A percentile compares a stretch with the other conserved stretches of the same genome.
phyloP scores from a whole-genome alignment of 1,139 yeast genomes.

The Taphrina sp. region DNA sequence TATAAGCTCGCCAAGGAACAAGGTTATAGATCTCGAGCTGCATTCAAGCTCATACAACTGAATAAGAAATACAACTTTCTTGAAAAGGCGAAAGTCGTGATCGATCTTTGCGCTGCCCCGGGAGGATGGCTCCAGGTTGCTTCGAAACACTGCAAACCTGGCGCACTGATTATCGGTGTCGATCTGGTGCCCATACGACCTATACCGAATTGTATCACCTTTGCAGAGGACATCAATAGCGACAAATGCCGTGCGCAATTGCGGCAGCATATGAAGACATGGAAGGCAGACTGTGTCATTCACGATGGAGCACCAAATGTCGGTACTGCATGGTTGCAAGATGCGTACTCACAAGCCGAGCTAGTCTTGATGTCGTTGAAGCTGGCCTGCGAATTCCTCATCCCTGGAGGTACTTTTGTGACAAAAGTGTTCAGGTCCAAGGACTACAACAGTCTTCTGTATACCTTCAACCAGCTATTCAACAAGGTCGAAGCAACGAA shows the following conservation, averaged over 20 bases:
- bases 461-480: slow-evolving; percentile 95
- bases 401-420: slow-evolving; percentile 92
- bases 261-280: slow-evolving; percentile 94
- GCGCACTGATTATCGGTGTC: slow-evolving; percentile 92
- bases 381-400: slow-evolving; percentile 90
- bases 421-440: slow-evolving; percentile 96
- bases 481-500: slow-evolving; percentile 97
- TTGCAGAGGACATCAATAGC: slow-evolving; percentile 95
- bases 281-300: slow-evolving; percentile 95
- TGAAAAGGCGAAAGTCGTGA: slow-evolving; percentile 93
- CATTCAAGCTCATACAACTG: slow-evolving; percentile 90
- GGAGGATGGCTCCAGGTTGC: slow-evolving; percentile 94
- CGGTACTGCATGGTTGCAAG: slow-evolving; percentile 99
- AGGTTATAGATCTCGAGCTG: slow-evolving; percentile 98
- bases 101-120: slow-evolving; percentile 98
- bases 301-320: slow-evolving; percentile 99
- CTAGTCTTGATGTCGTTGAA: slow-evolving; percentile 88
- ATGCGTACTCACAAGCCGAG: slow-evolving; percentile 97
- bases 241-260: slow-evolving; percentile 94
- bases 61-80: slow-evolving; percentile 93
- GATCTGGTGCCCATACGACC: slow-evolving; percentile 97
- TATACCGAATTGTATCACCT: slow-evolving; percentile 87
- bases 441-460: slow-evolving; percentile 92
- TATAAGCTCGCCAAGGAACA: slow-evolving; percentile 87
- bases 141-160: slow-evolving; percentile 83